These are phyloP conservation scores for Globisporangium canariense DNA, from an alignment of 352 stramenopile genomes.

Conservation along the genomic window DNA sequence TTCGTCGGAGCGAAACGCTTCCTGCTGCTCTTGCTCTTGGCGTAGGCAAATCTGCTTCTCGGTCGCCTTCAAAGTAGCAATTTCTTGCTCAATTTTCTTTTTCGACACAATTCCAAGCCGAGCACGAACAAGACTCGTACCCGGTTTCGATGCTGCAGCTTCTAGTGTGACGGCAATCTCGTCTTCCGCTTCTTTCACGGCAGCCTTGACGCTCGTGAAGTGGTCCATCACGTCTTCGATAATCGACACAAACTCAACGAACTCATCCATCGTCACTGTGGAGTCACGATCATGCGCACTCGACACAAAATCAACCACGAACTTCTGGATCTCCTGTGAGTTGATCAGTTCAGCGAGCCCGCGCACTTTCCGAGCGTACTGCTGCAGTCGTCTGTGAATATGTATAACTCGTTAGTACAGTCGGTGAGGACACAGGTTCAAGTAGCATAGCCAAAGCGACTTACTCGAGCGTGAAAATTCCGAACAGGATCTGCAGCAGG, in stretches of 20 bases:
- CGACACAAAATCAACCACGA: constrained; percentile 57
- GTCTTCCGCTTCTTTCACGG: constrained; percentile 54
- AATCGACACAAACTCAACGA: constrained; percentile 50
- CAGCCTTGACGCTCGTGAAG: constrained; percentile 35
- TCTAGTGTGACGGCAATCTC: constrained; percentile 46
- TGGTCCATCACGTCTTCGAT: constrained; percentile 58
- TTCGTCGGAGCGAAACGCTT: constrained; percentile 18
- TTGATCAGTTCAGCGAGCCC: constrained; percentile 43
- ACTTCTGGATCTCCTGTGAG: constrained; percentile 46
- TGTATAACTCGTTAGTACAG: not conserved
- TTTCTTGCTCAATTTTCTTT: constrained; percentile 55
- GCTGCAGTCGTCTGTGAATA: constrained; percentile 31
- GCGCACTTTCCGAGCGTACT: constrained; percentile 36
- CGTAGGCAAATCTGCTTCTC: constrained; percentile 31
- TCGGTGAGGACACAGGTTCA: not conserved
- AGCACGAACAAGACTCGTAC: constrained; percentile 31
- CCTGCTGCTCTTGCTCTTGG: constrained; percentile 17
- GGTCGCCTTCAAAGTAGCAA: constrained; percentile 36
- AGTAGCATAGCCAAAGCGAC: constrained; percentile 11
- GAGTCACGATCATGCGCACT: constrained; percentile 19
- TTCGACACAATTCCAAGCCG: constrained; percentile 50
- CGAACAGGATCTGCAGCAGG: constrained; percentile 54
- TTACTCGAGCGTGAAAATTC: constrained; percentile 56
- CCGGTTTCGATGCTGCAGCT: constrained; percentile 13
- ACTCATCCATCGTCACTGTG: constrained; percentile 32